phyloP scores from a whole-genome alignment of 2,329 filamentous ascomycete genomes.

The Fusarium sp. region DNA sequence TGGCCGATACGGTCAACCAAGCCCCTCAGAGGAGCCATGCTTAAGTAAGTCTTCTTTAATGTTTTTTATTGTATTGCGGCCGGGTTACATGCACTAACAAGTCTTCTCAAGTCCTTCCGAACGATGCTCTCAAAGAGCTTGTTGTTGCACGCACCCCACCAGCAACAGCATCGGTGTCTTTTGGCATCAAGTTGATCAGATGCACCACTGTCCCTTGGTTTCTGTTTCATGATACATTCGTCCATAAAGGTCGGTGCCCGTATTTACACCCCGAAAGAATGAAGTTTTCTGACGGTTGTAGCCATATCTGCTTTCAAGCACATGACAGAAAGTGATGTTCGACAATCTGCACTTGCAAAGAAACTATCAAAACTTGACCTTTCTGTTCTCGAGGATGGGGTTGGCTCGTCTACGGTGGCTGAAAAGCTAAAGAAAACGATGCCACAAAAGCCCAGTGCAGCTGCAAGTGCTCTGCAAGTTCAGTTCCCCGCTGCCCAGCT shows the following conservation, averaged over 20 bases:
- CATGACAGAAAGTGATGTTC: background rate
- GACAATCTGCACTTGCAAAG: background rate
- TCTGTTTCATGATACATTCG: background rate
- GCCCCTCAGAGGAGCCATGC: background rate
- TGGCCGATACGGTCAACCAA: background rate
- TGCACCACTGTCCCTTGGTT: background rate
- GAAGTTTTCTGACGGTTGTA: background rate
- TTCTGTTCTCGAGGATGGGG: no score
- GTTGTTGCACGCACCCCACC: background rate
- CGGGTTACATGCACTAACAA: background rate
- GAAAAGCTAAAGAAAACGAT: background rate
- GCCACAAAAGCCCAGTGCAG: background rate
- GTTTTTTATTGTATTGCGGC: background rate
- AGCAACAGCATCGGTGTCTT: background rate
- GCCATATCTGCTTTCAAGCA: background rate
- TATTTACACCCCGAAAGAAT: background rate
- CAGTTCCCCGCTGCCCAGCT: background rate
- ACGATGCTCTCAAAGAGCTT: background rate
- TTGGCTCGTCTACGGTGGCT: no score
- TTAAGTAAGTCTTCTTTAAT: background rate
- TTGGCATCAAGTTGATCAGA: background rate
- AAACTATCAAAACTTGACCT: no score
- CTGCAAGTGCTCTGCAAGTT: background rate
- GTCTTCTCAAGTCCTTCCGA: background rate
- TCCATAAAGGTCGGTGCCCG: background rate